These are phyloP conservation scores for Lentinula boryana DNA, from an alignment of 768 basidiomycete species.

Conservation along the genomic window DNA sequence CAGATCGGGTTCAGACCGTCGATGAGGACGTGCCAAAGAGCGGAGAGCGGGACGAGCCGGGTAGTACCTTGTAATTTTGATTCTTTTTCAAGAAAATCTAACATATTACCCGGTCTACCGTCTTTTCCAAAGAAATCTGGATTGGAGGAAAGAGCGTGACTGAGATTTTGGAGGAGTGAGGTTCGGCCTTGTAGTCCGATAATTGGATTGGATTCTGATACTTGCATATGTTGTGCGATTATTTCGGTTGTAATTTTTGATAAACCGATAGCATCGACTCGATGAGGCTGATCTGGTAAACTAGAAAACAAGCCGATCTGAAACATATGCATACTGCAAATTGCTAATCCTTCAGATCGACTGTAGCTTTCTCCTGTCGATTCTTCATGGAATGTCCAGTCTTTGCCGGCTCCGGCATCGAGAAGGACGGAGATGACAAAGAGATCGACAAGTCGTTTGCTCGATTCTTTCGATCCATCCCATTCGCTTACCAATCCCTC, in stretches of 20 bases:
- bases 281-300: conserved; percentile 49
- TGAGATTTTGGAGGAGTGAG: conserved; percentile 66
- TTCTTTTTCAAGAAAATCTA: conserved; percentile 66
- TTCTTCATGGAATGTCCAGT: conserved; percentile 72
- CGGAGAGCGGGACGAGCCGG: conserved; percentile 58
- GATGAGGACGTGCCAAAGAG: conserved; percentile 79
- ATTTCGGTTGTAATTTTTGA: conserved; percentile 52
- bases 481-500: conserved; percentile 37
- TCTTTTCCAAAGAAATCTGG: conserved; percentile 67
- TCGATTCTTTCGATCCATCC: conserved; percentile 48
- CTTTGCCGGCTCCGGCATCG: conserved; percentile 87
- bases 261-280: conserved; percentile 82
- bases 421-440: conserved; percentile 89
- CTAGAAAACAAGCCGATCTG: conserved; percentile 76
- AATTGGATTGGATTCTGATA: conserved; percentile 73
- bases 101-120: conserved; percentile 75
- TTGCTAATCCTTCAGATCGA: conserved; percentile 79
- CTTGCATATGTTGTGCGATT: conserved; percentile 73
- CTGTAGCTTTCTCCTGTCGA: conserved; percentile 45
- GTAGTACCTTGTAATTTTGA: conserved; percentile 35
- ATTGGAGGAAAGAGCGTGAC: conserved; percentile 58
- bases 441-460: conserved; percentile 78
- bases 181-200: conserved; percentile 87
- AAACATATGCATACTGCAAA: conserved; percentile 92
- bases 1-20: conserved; percentile 83